Evolutionary conservation across 208 protist species (phyloP), one percentile per base, ranked within the genome.

Genomic region (Crithidia bombi): DNA sequence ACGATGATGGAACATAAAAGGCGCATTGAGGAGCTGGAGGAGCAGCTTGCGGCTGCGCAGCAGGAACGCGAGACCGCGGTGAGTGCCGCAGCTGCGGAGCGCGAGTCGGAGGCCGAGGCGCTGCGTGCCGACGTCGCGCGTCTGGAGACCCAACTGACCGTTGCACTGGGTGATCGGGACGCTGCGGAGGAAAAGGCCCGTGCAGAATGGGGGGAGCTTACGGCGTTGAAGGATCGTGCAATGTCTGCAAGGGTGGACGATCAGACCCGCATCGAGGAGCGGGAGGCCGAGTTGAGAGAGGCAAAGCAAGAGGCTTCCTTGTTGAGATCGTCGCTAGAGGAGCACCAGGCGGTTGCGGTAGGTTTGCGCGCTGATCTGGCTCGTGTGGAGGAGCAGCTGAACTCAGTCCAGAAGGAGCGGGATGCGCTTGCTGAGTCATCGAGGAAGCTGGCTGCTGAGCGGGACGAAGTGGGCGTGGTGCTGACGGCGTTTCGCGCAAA

Each of bases 21-120:
- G 25, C 73, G 79, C 35, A 81, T 83, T 28, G 36, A 58, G 23
- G 55, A 80, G 1, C 68, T 86, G 25, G 66, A 83, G 41, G 30
- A 47, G 56, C 61, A 77, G 61, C 55, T 69, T 12, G 44, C 62
- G 15, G 21, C 65, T 1, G 38, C 38, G 21, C 50, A 63, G 52
- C 38, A 52, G 52, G 38, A 61, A 39, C 51, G 36, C 26, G 50
- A 62, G 36, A 39, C 21, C 10, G 23, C 5, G 10, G 65, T 21
- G 14, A 23, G 15, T 32, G 38, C 39, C 17, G 49, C 50, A 14
- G 11, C 14, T n/a, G 67, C 25, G 5, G 46, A 58, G 36, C 33
- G 19, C 5, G 35, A 28, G 17, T 11, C 55, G 47, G 56, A 61
- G 52, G 19, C 39, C 10, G 62, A 69, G 36, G 52, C 52, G 21